phyloP scores from a whole-genome alignment of 352 stramenopile genomes.

The Saprolegnia parasitica region DNA sequence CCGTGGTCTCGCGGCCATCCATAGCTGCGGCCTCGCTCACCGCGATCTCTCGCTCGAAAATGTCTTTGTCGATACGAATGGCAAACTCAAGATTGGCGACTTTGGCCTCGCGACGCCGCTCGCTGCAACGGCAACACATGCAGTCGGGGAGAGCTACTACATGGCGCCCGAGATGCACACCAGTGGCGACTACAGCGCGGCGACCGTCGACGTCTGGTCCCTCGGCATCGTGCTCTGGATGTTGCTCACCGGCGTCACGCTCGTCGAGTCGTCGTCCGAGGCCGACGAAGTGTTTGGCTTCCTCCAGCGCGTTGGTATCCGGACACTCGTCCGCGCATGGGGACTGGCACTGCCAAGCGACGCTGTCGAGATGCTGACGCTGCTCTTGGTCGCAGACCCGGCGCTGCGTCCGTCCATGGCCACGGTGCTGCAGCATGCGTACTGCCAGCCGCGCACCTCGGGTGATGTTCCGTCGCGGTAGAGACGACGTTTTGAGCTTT shows the following conservation, averaged over 20 bases:
- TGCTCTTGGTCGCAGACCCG: neutral
- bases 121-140: neutral
- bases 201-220: conserved; percentile 47
- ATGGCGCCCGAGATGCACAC: conserved; percentile 47
- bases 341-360: neutral
- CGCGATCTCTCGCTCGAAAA: conserved; percentile 66
- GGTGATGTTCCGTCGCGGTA: too few species aligned
- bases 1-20: conserved; percentile 28
- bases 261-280: neutral
- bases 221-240: conserved; percentile 48
- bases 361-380: neutral
- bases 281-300: conserved; percentile 10
- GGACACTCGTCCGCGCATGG: conserved; percentile 11
- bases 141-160: conserved; percentile 31
- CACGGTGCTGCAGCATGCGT: too few species aligned
- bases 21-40: conserved; percentile 36
- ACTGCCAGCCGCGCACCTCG: too few species aligned
- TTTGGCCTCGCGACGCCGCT: conserved; percentile 41
- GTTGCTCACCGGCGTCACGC: conserved; percentile 14
- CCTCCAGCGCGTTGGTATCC: neutral
- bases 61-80: conserved; percentile 40
- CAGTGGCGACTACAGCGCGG: conserved; percentile 33
- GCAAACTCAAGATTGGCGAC: conserved; percentile 47
- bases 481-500: too few species aligned
- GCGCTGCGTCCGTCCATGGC: neutral